Conservation (phyloP, 1,284 basidiomycete genomes). For the Sporisorium exsertum region DNA sequence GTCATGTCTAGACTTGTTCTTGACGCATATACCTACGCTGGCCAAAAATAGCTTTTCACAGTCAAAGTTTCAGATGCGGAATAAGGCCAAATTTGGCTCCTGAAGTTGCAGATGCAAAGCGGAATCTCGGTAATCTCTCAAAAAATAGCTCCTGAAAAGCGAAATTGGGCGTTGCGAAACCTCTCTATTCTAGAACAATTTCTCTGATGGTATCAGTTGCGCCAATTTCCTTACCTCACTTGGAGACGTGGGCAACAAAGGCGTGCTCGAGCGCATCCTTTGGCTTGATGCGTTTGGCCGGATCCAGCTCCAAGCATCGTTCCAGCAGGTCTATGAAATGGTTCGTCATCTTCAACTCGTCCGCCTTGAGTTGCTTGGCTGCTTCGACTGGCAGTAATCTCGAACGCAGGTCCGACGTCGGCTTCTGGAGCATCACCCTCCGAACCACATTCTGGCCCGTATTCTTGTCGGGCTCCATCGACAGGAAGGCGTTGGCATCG, state of each 20-base stretch:
- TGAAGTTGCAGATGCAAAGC: no score
- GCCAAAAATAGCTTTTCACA: no score
- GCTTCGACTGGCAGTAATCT: conserved; percentile 84
- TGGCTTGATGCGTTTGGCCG: conserved; percentile 84
- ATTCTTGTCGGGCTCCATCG: conserved; percentile 56
- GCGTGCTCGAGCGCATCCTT: conserved; percentile 88
- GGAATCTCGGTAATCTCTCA: no score
- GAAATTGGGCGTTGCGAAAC: no score
- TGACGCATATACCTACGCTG: no score
- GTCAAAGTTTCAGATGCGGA: no score
- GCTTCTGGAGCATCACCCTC: conserved; percentile 85
- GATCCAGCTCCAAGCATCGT: conserved; percentile 91
- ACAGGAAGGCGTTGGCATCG: conserved; percentile 75
- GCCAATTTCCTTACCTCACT: background rate
- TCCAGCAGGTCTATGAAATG: conserved; percentile 92
- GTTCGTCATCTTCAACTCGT: conserved; percentile 84
- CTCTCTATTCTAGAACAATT: background rate
- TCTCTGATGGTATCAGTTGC: background rate
- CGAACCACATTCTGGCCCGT: conserved; percentile 77
- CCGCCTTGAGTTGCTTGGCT: conserved; percentile 80
- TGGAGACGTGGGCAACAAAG: conserved; percentile 72
- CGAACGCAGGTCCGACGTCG: conserved; percentile 81
- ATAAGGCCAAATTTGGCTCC: no score
- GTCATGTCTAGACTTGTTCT: no score
- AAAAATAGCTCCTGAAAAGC: no score